Conservation (phyloP, 2,329 filamentous ascomycete species). For the Colletotrichum musae region DNA sequence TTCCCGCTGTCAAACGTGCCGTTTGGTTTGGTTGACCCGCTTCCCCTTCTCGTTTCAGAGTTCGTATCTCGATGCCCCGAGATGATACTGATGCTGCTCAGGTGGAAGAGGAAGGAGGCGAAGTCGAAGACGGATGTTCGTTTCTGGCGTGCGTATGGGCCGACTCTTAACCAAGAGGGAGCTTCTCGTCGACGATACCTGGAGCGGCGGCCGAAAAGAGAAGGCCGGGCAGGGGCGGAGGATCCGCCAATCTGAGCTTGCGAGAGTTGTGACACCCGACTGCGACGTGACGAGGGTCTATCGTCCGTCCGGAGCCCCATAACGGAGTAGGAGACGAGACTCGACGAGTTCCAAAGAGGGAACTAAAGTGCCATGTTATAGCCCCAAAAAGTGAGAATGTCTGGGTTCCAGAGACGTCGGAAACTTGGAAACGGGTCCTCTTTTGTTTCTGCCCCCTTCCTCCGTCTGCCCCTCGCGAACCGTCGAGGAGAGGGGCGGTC, state of each 20-base stretch:
- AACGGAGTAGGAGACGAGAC: slow-evolving; percentile 15
- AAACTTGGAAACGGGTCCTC: slow-evolving; percentile 14
- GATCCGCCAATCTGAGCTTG: slow-evolving; percentile 3
- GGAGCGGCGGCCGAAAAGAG: slow-evolving; percentile 12
- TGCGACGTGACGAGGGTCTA: slow-evolving; percentile 20
- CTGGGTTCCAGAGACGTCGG: slow-evolving; percentile 18
- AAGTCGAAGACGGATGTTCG: slow-evolving; percentile 15
- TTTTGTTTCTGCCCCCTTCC: slow-evolving; percentile 15
- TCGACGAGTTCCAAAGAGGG: slow-evolving; percentile 2
- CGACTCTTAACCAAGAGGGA: slow-evolving; percentile 5
- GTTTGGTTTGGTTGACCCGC: neutral
- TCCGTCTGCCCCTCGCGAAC: neutral
- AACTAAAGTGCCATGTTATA: slow-evolving; percentile 21
- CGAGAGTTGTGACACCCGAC: slow-evolving; percentile 4
- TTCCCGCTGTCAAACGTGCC: slow-evolving; percentile 18
- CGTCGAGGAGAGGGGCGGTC: neutral
- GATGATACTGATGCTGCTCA: neutral
- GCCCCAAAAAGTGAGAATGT: slow-evolving; percentile 8
- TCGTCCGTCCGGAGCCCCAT: neutral
- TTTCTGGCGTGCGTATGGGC: slow-evolving; percentile 27
- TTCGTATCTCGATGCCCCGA: slow-evolving; percentile 25
- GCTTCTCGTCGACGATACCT: neutral
- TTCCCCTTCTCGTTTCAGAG: slow-evolving; percentile 33
- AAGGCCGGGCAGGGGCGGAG: slow-evolving; percentile 10
- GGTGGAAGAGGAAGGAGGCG: slow-evolving; percentile 15